Evolutionary conservation across 2,329 filamentous ascomycete genomes (phyloP), one percentile per base, ranked within the genome.

Genomic region (Hansfordia pulvinata): DNA sequence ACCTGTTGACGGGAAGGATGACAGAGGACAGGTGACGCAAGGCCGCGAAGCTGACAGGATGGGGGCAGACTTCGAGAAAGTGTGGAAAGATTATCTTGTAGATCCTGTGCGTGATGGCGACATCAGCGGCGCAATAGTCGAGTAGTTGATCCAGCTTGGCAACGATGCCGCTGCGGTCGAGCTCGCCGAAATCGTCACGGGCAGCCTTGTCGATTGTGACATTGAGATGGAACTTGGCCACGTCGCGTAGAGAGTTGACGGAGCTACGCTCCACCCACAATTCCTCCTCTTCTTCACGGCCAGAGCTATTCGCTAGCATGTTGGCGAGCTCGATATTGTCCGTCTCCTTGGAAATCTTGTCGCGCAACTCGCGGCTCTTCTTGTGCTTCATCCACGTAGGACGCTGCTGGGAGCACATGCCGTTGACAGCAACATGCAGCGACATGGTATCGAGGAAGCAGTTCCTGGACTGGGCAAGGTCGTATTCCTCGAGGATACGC

Each of bases 381-480:
- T 84, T 81, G 51, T 93, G 83, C 50, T 83, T 92, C 76, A 94
- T 85, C 90, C 90, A 98, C 1, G 83, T 93, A 7, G 92, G 90
- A 26, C 90, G 71, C 51, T 98, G 90, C 37, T 81, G 77, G 13
- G 90, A 96, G 53, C 90, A 98, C 90, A 98, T 98, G 35, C 90
- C 90, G 47, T 98, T 98, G 14, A 93, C 88, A 3, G 92, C 92
- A 6, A 93, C 88, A 48, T 98, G 90, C 12, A 98, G 60, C 2
- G 88, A 96, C 90, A 98, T 98, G 17, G 90, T 98, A 49, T 98
- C 90, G 27, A 98, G 55, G 47, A 93, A 98, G 22, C 72, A 78
- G 39, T 85, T 96, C 20, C 74, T 71, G 1, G 83, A 78, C 49
- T 94, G 88, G 29, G 71, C 62, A 20, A 96, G 53, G 42, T 76